Conservation (phyloP, 2,329 filamentous ascomycete genomes). For the Samsoniella hepiali region DNA sequence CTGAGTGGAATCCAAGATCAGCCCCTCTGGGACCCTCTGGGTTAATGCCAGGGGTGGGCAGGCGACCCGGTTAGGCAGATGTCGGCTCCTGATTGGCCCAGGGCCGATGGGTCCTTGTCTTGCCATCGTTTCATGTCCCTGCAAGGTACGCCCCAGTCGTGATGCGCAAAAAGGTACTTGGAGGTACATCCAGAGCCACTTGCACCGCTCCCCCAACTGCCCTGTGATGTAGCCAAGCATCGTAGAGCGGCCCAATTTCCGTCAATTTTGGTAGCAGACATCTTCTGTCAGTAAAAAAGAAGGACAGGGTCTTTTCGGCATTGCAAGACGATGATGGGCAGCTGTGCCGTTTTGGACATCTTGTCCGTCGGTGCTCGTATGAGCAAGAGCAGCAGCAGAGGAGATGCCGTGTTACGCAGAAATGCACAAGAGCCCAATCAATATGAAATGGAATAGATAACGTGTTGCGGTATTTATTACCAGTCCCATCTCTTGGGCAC, state of each 20-base stretch:
- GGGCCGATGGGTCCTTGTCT: not conserved
- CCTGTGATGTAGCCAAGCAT: not conserved
- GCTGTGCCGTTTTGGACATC: no score
- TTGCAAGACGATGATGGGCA: no score
- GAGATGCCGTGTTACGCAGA: no score
- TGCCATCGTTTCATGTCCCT: constrained; percentile 13
- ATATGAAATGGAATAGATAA: no score
- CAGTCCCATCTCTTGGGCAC: no score
- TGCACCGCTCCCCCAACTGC: not conserved
- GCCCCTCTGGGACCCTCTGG: not conserved
- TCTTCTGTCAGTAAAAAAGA: not conserved
- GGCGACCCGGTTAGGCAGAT: not conserved
- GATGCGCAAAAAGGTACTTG: not conserved
- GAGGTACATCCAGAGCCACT: not conserved
- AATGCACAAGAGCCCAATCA: no score
- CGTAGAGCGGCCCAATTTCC: not conserved
- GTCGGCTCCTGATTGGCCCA: not conserved
- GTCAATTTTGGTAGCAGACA: no score
- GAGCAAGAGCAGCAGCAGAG: no score
- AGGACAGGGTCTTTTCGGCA: not conserved
- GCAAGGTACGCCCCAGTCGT: constrained; percentile 2
- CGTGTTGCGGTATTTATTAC: no score
- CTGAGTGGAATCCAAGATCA: not conserved
- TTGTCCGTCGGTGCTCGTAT: no score
- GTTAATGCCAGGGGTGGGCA: no score